phyloP scores from a whole-genome alignment of 2,329 filamentous ascomycete genomes.

The Calonectria fujianensis region DNA sequence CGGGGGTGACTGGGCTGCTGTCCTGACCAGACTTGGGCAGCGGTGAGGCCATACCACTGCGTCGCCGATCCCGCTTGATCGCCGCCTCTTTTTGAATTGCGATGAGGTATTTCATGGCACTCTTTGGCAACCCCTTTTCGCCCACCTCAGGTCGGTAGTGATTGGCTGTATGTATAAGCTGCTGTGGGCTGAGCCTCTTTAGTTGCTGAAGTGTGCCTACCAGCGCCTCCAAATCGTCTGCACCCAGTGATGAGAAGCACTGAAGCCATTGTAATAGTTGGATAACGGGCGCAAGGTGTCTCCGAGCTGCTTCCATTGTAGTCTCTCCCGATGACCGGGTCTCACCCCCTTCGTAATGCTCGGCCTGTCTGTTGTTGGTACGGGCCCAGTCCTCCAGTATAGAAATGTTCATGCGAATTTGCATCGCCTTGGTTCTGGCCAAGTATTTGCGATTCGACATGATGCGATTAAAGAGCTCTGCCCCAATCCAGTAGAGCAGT shows the following conservation, averaged over 20 bases:
- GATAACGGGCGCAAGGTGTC: slow-evolving; percentile 91
- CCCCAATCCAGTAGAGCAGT: slow-evolving; percentile 95
- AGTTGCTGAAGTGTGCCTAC: slow-evolving; percentile 93
- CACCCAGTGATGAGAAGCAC: slow-evolving; percentile 93
- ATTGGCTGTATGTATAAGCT: slow-evolving; percentile 92
- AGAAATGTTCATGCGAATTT: slow-evolving; percentile 99
- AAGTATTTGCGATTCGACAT: slow-evolving; percentile 97
- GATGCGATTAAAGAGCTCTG: slow-evolving; percentile 97
- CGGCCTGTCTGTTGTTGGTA: slow-evolving; percentile 92
- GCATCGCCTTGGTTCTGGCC: slow-evolving; percentile 98
- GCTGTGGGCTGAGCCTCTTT: slow-evolving; percentile 87
- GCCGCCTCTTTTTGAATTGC: slow-evolving; percentile 85
- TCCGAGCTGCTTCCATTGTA: slow-evolving; percentile 87
- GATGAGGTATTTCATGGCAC: slow-evolving; percentile 89
- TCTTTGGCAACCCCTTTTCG: slow-evolving; percentile 92
- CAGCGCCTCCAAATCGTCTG: slow-evolving; percentile 90
- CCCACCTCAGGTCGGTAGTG: slow-evolving; percentile 97
- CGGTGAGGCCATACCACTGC: slow-evolving; percentile 68
- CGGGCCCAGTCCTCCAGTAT: slow-evolving; percentile 97
- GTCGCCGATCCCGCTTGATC: slow-evolving; percentile 73
- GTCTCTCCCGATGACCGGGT: slow-evolving; percentile 90
- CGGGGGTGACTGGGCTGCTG: slow-evolving; percentile 67
- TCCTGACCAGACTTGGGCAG: slow-evolving; percentile 59
- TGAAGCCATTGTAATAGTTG: slow-evolving; percentile 98
- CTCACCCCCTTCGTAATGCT: slow-evolving; percentile 95